phyloP scores from a whole-genome alignment of 2,329 filamentous ascomycete species.

The Aspergillus puulaauensis region DNA sequence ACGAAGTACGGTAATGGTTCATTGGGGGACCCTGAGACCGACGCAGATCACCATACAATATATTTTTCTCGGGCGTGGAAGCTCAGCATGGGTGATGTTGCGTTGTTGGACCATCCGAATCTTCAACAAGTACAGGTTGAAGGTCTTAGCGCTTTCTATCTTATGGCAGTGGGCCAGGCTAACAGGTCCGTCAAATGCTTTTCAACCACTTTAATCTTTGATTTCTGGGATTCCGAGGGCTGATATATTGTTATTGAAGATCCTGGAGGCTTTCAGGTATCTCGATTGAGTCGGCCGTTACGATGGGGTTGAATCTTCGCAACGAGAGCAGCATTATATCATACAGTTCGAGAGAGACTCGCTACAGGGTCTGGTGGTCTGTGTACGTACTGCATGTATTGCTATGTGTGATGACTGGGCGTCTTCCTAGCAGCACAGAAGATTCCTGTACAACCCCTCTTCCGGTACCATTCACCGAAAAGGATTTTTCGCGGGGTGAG shows the following conservation, averaged over 20 bases:
- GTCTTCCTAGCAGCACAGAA: conserved; percentile 38
- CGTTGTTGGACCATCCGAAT: conserved; percentile 41
- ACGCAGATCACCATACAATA: conserved; percentile 36
- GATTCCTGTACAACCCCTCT: conserved; percentile 44
- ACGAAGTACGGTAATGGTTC: conserved; percentile 36
- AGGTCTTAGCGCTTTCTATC: conserved; percentile 42
- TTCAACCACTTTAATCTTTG: background rate
- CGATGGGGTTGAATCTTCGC: conserved; percentile 45
- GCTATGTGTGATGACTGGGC: conserved; percentile 44
- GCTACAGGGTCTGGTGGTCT: conserved; percentile 48
- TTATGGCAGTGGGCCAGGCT: conserved; percentile 41
- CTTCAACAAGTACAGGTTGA: conserved; percentile 46
- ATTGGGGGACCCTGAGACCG: conserved; percentile 24
- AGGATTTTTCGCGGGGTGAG: conserved; percentile 33
- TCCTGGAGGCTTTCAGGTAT: conserved; percentile 44
- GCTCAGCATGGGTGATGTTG: conserved; percentile 35
- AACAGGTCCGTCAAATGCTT: conserved; percentile 35
- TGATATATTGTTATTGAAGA: conserved; percentile 23
- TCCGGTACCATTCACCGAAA: conserved; percentile 40
- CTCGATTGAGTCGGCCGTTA: conserved; percentile 41
- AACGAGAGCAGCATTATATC: conserved; percentile 38
- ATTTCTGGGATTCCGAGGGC: background rate
- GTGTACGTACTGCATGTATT: conserved; percentile 42
- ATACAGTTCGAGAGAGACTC: conserved; percentile 40
- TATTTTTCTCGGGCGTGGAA: conserved; percentile 46